A percentile compares a stretch with the other conserved stretches of the same genome.
Evolutionary conservation across 2,329 filamentous ascomycete species (phyloP).

Genomic region (Colletotrichum caudatum): DNA sequence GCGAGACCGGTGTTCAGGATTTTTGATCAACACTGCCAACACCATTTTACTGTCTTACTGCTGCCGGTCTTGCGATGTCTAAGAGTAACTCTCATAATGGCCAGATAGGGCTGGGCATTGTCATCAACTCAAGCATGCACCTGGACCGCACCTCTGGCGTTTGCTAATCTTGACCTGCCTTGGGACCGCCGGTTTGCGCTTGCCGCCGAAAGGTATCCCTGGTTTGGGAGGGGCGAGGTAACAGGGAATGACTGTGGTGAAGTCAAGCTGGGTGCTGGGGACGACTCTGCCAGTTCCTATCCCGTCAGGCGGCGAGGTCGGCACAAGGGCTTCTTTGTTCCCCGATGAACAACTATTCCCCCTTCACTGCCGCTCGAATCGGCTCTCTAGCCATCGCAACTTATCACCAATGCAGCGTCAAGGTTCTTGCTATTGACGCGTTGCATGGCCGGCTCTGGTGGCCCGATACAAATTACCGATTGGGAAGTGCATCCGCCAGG

Average conservation of each 20-base stretch:
- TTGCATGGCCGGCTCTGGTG: neutral
- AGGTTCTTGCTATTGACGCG: neutral
- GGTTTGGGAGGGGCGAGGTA: too few species aligned
- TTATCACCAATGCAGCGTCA: neutral
- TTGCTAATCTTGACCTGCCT: conserved; percentile 6
- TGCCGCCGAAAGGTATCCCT: neutral
- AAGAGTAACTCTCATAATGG: neutral
- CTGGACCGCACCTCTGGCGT: neutral
- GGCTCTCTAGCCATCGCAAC: neutral
- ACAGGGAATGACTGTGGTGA: neutral
- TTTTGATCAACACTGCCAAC: conserved; percentile 60
- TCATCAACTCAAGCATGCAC: neutral
- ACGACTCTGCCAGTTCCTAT: neutral
- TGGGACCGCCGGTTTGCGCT: neutral
- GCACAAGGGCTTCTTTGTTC: neutral
- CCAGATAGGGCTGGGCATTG: neutral
- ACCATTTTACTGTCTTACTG: neutral
- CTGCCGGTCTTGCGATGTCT: neutral
- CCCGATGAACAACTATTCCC: neutral
- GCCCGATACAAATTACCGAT: neutral
- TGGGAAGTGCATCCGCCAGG: conserved; percentile 15
- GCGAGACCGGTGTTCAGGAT: conserved; percentile 80
- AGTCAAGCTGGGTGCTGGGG: neutral
- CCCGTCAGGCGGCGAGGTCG: neutral
- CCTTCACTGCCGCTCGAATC: neutral